phyloP scores from a whole-genome alignment of 306 rosid genomes.

The Fagus sylvatica region DNA sequence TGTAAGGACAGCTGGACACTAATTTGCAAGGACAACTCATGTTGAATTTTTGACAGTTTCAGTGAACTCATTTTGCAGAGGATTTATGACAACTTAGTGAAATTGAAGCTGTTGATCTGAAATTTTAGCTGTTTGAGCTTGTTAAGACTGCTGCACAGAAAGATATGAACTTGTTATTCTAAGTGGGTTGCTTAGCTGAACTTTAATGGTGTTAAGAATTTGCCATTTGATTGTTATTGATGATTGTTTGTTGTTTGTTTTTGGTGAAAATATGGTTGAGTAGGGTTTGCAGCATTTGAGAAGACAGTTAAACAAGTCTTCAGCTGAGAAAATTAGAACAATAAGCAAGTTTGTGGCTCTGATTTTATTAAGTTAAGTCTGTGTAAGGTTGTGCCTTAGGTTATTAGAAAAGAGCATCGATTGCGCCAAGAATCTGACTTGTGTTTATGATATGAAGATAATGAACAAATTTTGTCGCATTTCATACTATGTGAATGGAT shows the following conservation, averaged over 20 bases:
- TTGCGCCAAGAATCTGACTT: not conserved
- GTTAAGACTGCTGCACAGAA: not conserved
- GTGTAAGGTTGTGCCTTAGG: not conserved
- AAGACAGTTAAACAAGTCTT: not conserved
- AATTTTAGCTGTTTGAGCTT: conserved; percentile 31
- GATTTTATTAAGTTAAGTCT: not conserved
- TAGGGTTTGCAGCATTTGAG: conserved; percentile 2
- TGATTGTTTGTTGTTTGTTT: conserved; percentile 19
- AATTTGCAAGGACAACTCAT: conserved; percentile 33
- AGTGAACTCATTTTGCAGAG: conserved; percentile 24
- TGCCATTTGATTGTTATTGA: conserved; percentile 12
- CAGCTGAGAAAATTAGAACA: not conserved
- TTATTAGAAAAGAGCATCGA: not conserved
- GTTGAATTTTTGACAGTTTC: conserved; percentile 29
- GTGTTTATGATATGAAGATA: no score
- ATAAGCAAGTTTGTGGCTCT: not conserved
- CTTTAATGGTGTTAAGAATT: conserved; percentile 14
- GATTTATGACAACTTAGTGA: conserved; percentile 36
- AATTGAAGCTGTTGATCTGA: conserved; percentile 21
- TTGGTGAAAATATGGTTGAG: conserved; percentile 14
- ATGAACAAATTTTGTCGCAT: not conserved
- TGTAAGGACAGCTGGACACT: conserved; percentile 49
- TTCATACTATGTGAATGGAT: not conserved
- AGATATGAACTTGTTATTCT: conserved; percentile 10
- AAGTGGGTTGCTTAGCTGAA: conserved; percentile 11